Evolutionary conservation across 768 basidiomycete species (phyloP), one percentile per base, ranked within the genome.

Genomic region (Piloderma croceum): DNA sequence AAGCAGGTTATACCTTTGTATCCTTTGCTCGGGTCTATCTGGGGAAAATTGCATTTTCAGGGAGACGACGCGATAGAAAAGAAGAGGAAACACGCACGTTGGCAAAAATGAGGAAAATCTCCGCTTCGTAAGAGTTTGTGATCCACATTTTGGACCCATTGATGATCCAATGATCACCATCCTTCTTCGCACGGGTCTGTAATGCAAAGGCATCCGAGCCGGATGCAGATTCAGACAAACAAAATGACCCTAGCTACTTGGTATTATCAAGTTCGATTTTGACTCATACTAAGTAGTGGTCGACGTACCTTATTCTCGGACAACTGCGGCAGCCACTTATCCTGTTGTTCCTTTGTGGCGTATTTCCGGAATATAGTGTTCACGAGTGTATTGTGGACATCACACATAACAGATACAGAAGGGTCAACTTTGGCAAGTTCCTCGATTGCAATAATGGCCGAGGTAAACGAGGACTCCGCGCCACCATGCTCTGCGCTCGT

Each of bases 121-220:
- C 88, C 1, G 90, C 91, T 62, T 93, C 90, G 43, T 79, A 75
- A 1, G 91, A 93, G 64, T 97, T 97, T 19, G 92, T 94, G 44
- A 97, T 96, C 92, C 92, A 96, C 92, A 94, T 93, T 71, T 99
- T 99, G 41, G 90, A 89, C n/a, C 96, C 96, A 51, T 91, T 93
- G 39, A 99, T 59, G 22, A 91, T 67, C 76, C 84, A 98, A 59
- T 83, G 60, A 51, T 85, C 79, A 13, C 90, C 91, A 34, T 90
- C 83, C 61, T 85, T 88, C 58, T 73, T 83, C 12, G 96, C 94
- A 9, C 87, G 85, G 1, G 96, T 92, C 59, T 94, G 90, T 24
- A 99, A 69, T 0, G 94, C 92, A 58, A 99, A 99, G 1, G 96
- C 96, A 56, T 99, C 96, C 5, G 92, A 96, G 2, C 96, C 96